Conservation (phyloP, 2,329 filamentous ascomycete species). For the Mollisiaceae sp. region DNA sequence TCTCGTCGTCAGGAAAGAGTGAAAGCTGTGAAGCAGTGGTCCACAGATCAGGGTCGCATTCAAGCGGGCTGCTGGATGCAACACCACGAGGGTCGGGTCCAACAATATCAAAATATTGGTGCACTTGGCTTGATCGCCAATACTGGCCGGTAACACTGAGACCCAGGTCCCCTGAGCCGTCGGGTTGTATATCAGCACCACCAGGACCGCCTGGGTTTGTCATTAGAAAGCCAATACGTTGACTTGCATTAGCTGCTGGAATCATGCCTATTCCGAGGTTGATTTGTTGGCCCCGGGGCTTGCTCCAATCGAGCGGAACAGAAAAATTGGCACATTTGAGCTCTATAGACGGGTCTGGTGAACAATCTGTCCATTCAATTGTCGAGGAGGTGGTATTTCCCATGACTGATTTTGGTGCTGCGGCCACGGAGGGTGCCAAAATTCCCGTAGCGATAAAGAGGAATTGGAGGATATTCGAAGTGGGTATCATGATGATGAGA, state of each 20-base stretch:
- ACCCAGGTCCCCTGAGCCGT: constrained; percentile 30
- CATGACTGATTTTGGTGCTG: background rate
- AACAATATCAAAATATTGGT: constrained; percentile 48
- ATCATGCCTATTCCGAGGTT: constrained; percentile 39
- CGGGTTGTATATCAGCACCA: constrained; percentile 36
- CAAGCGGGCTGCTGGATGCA: constrained; percentile 47
- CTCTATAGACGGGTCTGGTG: constrained; percentile 1
- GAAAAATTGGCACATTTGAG: constrained; percentile 15
- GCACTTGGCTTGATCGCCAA: background rate
- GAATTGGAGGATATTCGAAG: background rate
- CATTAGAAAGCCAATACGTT: constrained; percentile 45
- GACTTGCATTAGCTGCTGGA: constrained; percentile 19
- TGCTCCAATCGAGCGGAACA: constrained; percentile 44
- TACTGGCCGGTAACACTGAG: background rate
- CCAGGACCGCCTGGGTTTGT: constrained; percentile 51
- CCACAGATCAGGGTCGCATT: constrained; percentile 46
- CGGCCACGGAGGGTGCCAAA: background rate
- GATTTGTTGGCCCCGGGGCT: constrained; percentile 39
- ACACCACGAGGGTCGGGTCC: constrained; percentile 51
- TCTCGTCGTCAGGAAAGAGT: constrained; percentile 46
- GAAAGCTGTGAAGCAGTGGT: constrained; percentile 43
- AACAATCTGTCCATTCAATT: constrained; percentile 9
- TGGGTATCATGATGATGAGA: background rate
- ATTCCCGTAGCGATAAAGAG: background rate
- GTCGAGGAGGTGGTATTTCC: constrained; percentile 5